Evolutionary conservation across 2,329 filamentous ascomycete species (phyloP).

Genomic region (Spiromastix sp.): DNA sequence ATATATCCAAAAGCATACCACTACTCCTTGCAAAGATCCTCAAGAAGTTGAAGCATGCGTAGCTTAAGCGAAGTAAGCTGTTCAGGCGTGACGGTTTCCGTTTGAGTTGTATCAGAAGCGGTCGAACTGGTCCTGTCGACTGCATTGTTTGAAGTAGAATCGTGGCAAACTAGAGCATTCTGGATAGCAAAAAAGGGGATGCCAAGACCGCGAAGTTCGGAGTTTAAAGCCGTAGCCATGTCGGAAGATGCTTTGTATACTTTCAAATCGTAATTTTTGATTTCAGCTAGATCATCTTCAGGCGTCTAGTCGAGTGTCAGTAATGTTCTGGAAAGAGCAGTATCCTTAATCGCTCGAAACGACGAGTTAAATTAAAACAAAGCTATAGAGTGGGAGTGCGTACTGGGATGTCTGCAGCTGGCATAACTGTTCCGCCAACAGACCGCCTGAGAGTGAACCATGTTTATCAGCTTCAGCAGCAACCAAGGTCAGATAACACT

Average conservation of each 20-base stretch:
- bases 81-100: constrained; percentile 25
- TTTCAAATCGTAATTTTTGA: constrained; percentile 50
- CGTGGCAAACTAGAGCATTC: constrained; percentile 32
- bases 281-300: constrained; percentile 43
- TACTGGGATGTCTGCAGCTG: constrained; percentile 23
- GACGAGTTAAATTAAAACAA: too few relatives aligned
- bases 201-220: constrained; percentile 46
- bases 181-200: constrained; percentile 52
- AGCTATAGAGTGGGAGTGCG: too few relatives aligned
- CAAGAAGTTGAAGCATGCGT: constrained; percentile 40
- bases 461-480: background rate
- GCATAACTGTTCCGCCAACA: constrained; percentile 32
- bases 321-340: too few relatives aligned
- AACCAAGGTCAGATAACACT: background rate
- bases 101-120: constrained; percentile 7
- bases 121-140: background rate
- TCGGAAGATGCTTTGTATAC: constrained; percentile 49
- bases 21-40: constrained; percentile 39
- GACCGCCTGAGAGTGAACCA: constrained; percentile 25
- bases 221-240: constrained; percentile 50
- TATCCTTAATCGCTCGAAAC: too few relatives aligned
- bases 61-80: constrained; percentile 36
- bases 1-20: background rate
- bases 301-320: constrained; percentile 23
- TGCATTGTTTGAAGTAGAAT: constrained; percentile 11